Base-by-base conservation (phyloP, 805 yeast genomes). In the Cyberlindnera lachancei region DNA sequence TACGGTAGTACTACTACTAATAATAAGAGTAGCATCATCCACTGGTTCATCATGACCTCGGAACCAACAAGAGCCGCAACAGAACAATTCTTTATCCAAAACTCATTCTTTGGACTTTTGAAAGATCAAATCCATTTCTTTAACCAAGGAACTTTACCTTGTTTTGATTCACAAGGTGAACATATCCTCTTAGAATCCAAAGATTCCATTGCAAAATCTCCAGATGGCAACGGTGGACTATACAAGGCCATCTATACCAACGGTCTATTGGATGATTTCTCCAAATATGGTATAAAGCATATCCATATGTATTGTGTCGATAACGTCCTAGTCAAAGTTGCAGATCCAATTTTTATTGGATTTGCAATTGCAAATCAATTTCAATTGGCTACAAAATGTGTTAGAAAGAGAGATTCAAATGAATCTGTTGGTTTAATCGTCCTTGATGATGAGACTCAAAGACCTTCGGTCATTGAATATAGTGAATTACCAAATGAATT, bases 141-240 rank as follows among this genome's bases (percentile, higher is more conserved):
- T 59, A 80, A 90, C 61, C 99, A 92, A 59, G 98, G 98, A 15
- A 83, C 90, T 2, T 67, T 92, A 42, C 99, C 99, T 10, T 94
- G 96, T 38, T 76, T 92, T 41, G 72, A 73, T 46, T 45, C 63
- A 29, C 72, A 73, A 18, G 98, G 96, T 25, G 52, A 64, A 15
- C 72, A 79, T 48, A 71, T 92, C 44, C 67, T 88, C 35, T 52
- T 86, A 52, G 75, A 74, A 40, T 55, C 75, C 7, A 63, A 68
- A 26, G 51, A 60, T 25, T 58, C 66, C 17, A 67, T 85, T 23
- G 79, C 87, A 18, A 81, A 82, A 48, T 83, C 96, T 6, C 99
- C 99, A 2, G 97, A 92, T 58, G 99, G 99, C 1, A 92, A 92
- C 55, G 99, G 99, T 37, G 99, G 99, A 2, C 65, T 92, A 31